Conservation (phyloP, 163 green algal genomes). For the Coccomyxa subellipsoidea region DNA sequence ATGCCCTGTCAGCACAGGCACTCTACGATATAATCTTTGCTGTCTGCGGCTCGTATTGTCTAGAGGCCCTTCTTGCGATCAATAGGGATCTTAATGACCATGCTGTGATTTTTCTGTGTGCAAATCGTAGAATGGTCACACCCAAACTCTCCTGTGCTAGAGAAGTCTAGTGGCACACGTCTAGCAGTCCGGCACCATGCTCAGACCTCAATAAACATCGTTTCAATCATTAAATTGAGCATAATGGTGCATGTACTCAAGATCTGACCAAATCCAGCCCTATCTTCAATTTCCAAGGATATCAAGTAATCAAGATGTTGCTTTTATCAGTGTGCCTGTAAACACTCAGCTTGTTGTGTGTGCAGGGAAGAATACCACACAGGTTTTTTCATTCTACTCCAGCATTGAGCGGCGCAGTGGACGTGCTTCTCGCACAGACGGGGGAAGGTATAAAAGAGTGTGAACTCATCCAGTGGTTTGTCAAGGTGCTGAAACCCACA, state of each 20-base stretch:
- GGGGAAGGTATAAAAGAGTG: constrained; percentile 93
- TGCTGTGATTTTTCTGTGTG: no score
- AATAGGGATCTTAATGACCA: no score
- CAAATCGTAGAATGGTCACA: no score
- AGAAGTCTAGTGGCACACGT: no score
- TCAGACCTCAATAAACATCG: no score
- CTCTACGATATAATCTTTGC: not conserved
- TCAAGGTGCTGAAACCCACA: constrained; percentile 62
- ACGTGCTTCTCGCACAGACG: constrained; percentile 73
- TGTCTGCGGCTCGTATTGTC: not conserved
- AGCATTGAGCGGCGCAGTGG: not conserved
- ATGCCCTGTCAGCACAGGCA: not conserved
- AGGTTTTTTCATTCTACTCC: not conserved
- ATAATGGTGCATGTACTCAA: no score
- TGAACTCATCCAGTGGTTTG: constrained; percentile 84
- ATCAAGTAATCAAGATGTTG: not conserved
- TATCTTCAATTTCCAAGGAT: not conserved
- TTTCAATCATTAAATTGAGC: no score
- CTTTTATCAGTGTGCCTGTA: no score
- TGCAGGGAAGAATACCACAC: not conserved
- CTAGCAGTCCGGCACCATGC: no score
- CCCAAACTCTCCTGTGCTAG: no score
- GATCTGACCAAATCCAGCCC: not conserved
- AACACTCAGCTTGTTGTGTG: no score
- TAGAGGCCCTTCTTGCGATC: no score